These are phyloP conservation scores for Naganishia cerealis DNA, from an alignment of 1,284 basidiomycete species.

Conservation along the genomic window DNA sequence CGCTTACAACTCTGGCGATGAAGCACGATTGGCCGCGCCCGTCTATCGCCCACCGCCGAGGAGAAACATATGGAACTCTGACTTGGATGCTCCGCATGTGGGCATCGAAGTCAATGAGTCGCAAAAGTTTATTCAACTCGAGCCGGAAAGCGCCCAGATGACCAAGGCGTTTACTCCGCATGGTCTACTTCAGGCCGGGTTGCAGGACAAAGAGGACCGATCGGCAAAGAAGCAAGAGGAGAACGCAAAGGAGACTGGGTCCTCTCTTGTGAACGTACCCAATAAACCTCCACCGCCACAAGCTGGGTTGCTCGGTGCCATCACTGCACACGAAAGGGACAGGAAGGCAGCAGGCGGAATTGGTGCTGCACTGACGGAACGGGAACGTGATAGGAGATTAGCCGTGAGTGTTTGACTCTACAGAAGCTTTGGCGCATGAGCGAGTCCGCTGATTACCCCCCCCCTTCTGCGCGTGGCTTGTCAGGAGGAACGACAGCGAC, in stretches of 20 bases:
- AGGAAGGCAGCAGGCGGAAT: constrained; percentile 90
- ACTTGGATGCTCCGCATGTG: constrained; percentile 67
- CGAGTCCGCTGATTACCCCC: neutral
- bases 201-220: constrained; percentile 91
- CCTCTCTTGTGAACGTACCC: constrained; percentile 87
- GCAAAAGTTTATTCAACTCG: constrained; percentile 72
- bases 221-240: constrained; percentile 94
- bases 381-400: constrained; percentile 84
- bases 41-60: constrained; percentile 15
- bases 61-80: constrained; percentile 68
- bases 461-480: neutral
- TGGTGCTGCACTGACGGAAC: constrained; percentile 88
- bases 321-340: constrained; percentile 91
- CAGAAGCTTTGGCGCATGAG: neutral
- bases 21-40: neutral
- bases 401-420: constrained; percentile 56
- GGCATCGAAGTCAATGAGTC: constrained; percentile 52
- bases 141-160: constrained; percentile 69
- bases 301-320: constrained; percentile 90
- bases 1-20: constrained; percentile 21
- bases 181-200: constrained; percentile 86
- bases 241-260: constrained; percentile 82
- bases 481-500: constrained; percentile 82
- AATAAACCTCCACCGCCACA: constrained; percentile 92
- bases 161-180: constrained; percentile 92